Conservation (phyloP, 2,329 filamentous ascomycete genomes). For the Scortechinia acanthostroma region DNA sequence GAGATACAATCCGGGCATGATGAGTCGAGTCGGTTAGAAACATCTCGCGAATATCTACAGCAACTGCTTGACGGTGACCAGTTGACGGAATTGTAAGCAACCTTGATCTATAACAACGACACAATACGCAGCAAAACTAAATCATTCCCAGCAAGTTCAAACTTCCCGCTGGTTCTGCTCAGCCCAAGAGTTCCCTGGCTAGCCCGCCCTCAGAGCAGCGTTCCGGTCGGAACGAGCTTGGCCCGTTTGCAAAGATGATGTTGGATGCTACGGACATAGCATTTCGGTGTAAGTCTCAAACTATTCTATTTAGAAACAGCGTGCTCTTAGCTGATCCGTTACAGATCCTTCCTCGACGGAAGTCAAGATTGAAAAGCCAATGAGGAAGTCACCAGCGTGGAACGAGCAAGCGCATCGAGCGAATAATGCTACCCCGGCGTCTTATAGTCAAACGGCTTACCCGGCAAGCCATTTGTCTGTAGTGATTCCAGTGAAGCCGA, state of each 20-base stretch:
- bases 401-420: not conserved
- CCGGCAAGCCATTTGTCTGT: not conserved
- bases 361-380: not conserved
- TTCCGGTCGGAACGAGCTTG: not conserved
- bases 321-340: not conserved
- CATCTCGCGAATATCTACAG: slow-evolving; percentile 48
- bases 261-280: slow-evolving; percentile 1
- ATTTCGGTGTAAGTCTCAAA: not conserved
- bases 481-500: not conserved
- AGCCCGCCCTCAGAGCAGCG: not conserved
- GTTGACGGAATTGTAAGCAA: slow-evolving; percentile 32
- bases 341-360: not conserved
- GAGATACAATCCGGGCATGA: slow-evolving; percentile 40
- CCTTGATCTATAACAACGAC: slow-evolving; percentile 4
- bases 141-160: slow-evolving; percentile 1
- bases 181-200: not conserved
- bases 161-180: not conserved
- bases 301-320: no score
- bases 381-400: not conserved
- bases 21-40: slow-evolving; percentile 43
- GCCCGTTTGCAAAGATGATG: not conserved
- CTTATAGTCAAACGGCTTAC: no score
- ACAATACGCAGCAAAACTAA: no score
- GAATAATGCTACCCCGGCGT: not conserved
- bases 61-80: slow-evolving; percentile 43